Evolutionary conservation across 768 basidiomycete genomes (phyloP), one percentile per base, ranked within the genome.

Genomic region (Agaricus bisporus): DNA sequence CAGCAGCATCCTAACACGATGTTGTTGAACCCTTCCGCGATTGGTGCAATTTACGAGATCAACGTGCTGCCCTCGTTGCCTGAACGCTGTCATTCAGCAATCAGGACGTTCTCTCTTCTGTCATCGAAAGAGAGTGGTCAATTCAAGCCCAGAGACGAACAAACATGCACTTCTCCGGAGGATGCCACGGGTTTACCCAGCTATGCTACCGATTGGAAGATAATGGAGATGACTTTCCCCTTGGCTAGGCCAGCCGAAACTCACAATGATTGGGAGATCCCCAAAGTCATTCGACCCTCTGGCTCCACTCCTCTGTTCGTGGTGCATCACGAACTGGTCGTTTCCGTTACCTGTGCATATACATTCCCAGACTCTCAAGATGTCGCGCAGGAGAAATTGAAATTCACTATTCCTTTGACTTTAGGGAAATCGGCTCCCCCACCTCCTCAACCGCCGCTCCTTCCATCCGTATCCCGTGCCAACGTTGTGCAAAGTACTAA

Each of bases 1-100:
- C 60, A 72, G 44, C 90, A 93, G 58, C 89, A 89, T 20, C 90
- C 89, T 5, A 68, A 73, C 42, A 56, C 72, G 32, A 79, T 83
- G 1, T 72, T 93, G 20, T 77, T 73, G 12, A 64, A 74, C 37
- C 70, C 81, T 1, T 82, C 88, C 56, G 71, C 79, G 5, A 64
- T 88, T 26, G 77, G 77, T 54, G 69, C 75, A 18, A 57, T 83
- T 42, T 82, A 80, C 47, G 71, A 79, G 28, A 66, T 75, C 58
- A 76, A 74, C 26, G 63, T 81, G 38, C 67, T 69, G 48, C 22
- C 22, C 4, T 56, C 64, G 17, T 54, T 61, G 26, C 35, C 60
- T 4, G 55, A 63, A 8, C 48, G 51, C 43, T 48, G 56, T 0
- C 68, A 69, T 29, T 57, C 59, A 7, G 57, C 67, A 6, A 60